Evolutionary conservation across 805 yeast genomes (phyloP), one percentile per base, ranked within the genome.

Genomic region (Starmera pachycereana): DNA sequence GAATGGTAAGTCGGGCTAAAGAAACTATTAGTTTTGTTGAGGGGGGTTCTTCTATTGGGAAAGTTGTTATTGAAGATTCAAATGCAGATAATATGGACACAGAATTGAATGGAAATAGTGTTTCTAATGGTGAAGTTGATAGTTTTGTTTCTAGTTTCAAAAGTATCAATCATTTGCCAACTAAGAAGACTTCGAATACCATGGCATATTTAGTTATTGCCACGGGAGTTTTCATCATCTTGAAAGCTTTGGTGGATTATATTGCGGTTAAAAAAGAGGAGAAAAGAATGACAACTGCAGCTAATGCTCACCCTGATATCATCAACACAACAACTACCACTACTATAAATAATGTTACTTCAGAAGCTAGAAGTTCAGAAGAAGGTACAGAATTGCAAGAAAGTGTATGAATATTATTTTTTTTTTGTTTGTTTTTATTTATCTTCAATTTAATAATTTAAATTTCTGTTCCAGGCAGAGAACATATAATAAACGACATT

Each of bases 181-280:
- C 27, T 7, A 22, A 22, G 4, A 22, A 22, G 9, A 22, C 54
- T 16, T 56, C 72, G 16, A 81, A 81, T 2, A 61, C 76, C 37
- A 58, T 83, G 36, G 81, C 90, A 0, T 72, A 76, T 39, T 69
- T 72, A 1, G 62, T 86, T 32, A 76, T 86, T 38, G 66, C 78
- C 1, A 64, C 83, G 36, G 97, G 97, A 2, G 54, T 72, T 2
- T 69, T 81, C 40, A 66, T 90, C 5, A 61, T 81, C 10, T 42
- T 77, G 13, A 83, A 81, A 53, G 77, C 95, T 11, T 45, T 83
- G n/a, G 61, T 70, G 36, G 92, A 83, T 55, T 90, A 80, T 57
- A 69, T 70, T 47, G 68, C 77, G 46, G 92, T 90, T n/a, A 78
- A 81, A 55, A 74, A 73, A 52, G 78, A 79, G 76, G 96, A 89